Conservation (phyloP, 495 filamentous ascomycete genomes). For the Aspergillus baeticus region DNA sequence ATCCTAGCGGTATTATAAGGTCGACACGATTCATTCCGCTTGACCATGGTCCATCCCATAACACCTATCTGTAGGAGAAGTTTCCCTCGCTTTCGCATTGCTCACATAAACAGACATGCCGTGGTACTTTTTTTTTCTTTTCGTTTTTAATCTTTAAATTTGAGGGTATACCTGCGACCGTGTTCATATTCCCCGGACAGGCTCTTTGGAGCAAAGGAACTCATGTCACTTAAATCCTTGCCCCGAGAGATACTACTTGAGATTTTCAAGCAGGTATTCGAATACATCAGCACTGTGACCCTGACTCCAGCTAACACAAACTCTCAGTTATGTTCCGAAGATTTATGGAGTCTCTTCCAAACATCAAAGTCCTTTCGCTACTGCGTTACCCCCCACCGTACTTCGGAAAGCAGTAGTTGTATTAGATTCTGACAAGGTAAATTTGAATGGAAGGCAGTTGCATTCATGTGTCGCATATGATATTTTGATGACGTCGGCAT, state of each 20-base stretch:
- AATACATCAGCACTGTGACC: conserved; percentile 2
- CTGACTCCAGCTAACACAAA: conserved; percentile 2
- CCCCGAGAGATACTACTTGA: conserved; percentile 3
- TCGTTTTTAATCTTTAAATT: conserved; percentile 6
- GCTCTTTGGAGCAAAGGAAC: not conserved
- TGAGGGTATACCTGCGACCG: conserved; percentile 1
- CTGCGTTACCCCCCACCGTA: no score
- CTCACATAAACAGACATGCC: conserved; percentile 1
- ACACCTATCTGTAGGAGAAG: no score
- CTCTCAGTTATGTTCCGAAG: no score
- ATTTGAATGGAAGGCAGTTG: no score
- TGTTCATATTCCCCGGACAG: not conserved
- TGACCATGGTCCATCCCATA: not conserved
- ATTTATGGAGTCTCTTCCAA: no score
- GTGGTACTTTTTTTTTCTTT: not conserved
- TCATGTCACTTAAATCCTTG: conserved; percentile 6
- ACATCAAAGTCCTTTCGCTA: no score
- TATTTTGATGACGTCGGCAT: no score
- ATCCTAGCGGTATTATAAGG: no score
- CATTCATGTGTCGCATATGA: no score
- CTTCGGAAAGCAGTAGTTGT: no score
- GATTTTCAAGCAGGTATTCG: conserved; percentile 3
- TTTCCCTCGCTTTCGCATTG: not conserved
- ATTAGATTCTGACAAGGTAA: no score
- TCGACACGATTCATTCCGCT: no score